These are phyloP conservation scores for Pythium utonaiense DNA, from an alignment of 352 stramenopile genomes.

Conservation along the genomic window DNA sequence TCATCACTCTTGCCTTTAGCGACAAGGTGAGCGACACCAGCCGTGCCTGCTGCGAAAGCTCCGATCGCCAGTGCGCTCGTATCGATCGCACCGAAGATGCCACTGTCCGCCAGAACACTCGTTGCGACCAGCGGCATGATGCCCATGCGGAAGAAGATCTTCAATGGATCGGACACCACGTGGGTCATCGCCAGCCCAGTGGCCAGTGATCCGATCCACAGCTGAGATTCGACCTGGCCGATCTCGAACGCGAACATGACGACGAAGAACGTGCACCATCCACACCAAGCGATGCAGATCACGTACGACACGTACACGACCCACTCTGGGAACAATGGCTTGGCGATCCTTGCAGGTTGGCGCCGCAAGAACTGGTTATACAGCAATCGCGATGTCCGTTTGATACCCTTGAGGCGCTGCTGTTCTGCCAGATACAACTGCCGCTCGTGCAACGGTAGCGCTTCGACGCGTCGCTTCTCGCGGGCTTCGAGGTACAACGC, in stretches of 20 bases:
- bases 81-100: conserved; percentile 51
- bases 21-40: conserved; percentile 45
- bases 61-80: conserved; percentile 45
- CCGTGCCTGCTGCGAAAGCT: conserved; percentile 36
- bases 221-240: conserved; percentile 48
- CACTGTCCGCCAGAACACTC: conserved; percentile 44
- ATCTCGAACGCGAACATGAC: conserved; percentile 70
- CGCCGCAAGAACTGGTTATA: conserved; percentile 69
- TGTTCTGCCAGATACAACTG: conserved; percentile 56
- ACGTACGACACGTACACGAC: conserved; percentile 69
- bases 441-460: conserved; percentile 54
- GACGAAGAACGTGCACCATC: conserved; percentile 64
- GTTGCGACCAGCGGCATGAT: conserved; percentile 62
- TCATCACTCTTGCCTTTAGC: conserved; percentile 27
- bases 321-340: conserved; percentile 69
- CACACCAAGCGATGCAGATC: conserved; percentile 50
- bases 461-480: conserved; percentile 33
- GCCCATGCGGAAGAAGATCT: conserved; percentile 69
- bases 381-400: conserved; percentile 54
- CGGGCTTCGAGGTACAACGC: conserved; percentile 39
- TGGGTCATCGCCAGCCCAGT: conserved; percentile 55
- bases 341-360: conserved; percentile 40
- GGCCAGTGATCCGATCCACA: conserved; percentile 60
- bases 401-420: conserved; percentile 60
- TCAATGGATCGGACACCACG: conserved; percentile 59